Evolutionary conservation across 441 rosid genomes (phyloP), one percentile per base, ranked within the genome.

Genomic region (Erodium texanum): DNA sequence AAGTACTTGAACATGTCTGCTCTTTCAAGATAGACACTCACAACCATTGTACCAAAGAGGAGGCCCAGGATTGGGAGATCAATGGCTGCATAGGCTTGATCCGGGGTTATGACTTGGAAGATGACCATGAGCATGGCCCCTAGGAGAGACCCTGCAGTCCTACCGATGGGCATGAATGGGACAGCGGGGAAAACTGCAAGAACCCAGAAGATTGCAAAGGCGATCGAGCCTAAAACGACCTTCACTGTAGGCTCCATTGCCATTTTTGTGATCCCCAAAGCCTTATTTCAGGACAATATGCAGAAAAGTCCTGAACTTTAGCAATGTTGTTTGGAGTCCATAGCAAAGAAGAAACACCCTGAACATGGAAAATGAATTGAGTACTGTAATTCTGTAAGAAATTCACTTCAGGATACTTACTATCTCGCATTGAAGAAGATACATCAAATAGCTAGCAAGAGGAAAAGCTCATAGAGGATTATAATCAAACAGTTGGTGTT

Each of bases 1-100:
- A 92, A 70, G 80, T 88, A 85, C 67, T 81, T 79, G 74, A 92
- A 92, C 84, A 90, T 76, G 58, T 90, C 96, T 23, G 97, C 98
- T 68, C 82, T 79, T 52, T 90, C 92, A 11, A 92, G 92, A 78
- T 90, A 93, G 23, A 75, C 71, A 66, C 94, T 81, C 22, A 93
- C 92, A 61, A 93, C 94, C 98, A 93, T 90, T 0, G 96, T 93
- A 5, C 97, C 98, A 24, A 90, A 93, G 41, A 93, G 83, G 71
- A 93, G 97, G 11, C 96, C 96, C 5, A 93, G 87, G 54, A 93
- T 87, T 1, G 90, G 85, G 22, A 93, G 90, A 73, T 93, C 94
- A 64, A 93, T 89, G 9, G 98, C 85, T 6, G 83, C 82, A 59
- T 88, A 89, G 10, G 97, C 98, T 66, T 88, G 80, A 20, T 87